Evolutionary conservation across 1,284 basidiomycete species (phyloP), one percentile per base, ranked within the genome.

Genomic region (Trametes sp.): DNA sequence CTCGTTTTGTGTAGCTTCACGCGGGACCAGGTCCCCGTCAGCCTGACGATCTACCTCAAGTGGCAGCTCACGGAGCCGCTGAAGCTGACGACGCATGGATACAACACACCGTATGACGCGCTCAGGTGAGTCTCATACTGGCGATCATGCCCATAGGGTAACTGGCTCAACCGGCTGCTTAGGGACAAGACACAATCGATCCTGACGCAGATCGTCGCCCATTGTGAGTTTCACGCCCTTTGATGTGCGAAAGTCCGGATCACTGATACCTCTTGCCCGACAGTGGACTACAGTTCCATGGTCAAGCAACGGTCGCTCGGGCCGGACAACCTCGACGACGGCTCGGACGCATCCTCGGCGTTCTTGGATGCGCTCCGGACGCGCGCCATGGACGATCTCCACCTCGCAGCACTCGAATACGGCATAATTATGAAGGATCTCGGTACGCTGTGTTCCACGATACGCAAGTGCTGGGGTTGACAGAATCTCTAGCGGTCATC

Each of bases 161-260:
- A n/a, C 13, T 10, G 3, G 19, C 29, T 19, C 69, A 5, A 69
- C 36, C 33, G 9, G 14, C 23, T 24, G n/a, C 57, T 35, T 55
- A 74, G 84, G 46, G 91, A 93, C 75, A 93, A 93, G 78, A 90
- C 92, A 0, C 91, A 93, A 73, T 92, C 89, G 1, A 93, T 93
- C 63, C 76, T 93, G 53, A 93, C 91, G 0, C 92, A 93, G 74
- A 92, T 93, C 44, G 89, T 93, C 24, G 87, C 90, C 4, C 91
- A 92, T 72, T 77, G 87, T 74, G 78, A 78, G 76, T 82, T 24
- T 21, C 26, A 0, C 14, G 14, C 9, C 42, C 44, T 57, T 50
- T 19, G 45, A 77, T 76, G 4, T 23, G 33, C 76, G 76, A 9
- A 23, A 1, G 1, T 29, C 45, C 13, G 6, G 24, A 21, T 62